A percentile compares a stretch with the other conserved stretches of the same genome.
Evolutionary conservation across 495 filamentous ascomycete species (phyloP).

Genomic region (Hyaloscypha hepaticicola): DNA sequence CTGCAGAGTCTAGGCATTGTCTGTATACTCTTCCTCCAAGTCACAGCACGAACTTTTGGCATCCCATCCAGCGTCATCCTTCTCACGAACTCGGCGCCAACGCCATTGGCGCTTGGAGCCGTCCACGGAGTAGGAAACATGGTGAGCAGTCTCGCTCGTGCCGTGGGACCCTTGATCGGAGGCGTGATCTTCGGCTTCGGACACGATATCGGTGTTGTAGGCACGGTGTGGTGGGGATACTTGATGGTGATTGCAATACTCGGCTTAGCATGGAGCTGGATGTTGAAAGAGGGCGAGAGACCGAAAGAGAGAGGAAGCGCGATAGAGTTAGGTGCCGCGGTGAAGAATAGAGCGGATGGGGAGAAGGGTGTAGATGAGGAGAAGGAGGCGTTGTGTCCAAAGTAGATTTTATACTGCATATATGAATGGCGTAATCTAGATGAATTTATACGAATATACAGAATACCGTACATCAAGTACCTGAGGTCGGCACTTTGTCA

Average conservation of each 20-base stretch:
- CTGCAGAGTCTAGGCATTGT: constrained; percentile 60
- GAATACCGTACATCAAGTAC: too few relatives aligned
- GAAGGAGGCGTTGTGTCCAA: constrained; percentile 2
- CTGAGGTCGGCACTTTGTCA: too few relatives aligned
- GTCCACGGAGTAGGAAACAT: constrained; percentile 69
- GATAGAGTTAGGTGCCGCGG: background rate
- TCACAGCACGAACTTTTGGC: constrained; percentile 69
- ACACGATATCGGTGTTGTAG: constrained; percentile 62
- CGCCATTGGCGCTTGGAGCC: constrained; percentile 61
- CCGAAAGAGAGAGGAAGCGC: background rate
- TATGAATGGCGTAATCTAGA: background rate
- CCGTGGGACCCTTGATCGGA: constrained; percentile 64
- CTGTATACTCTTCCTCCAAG: constrained; percentile 62
- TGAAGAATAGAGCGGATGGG: background rate
- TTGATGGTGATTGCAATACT: constrained; percentile 47
- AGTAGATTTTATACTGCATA: background rate
- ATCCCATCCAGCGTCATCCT: constrained; percentile 67
- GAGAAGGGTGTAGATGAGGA: constrained; percentile 2
- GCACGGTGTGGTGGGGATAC: constrained; percentile 65
- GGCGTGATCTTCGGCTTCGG: constrained; percentile 65
- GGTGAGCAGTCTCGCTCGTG: constrained; percentile 56
- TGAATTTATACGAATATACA: background rate
- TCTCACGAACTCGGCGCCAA: constrained; percentile 66
- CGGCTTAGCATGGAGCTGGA: constrained; percentile 51
- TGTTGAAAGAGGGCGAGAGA: constrained; percentile 51